phyloP scores from a whole-genome alignment of 1,139 yeast species.

The Saccharomyces hybrid region DNA sequence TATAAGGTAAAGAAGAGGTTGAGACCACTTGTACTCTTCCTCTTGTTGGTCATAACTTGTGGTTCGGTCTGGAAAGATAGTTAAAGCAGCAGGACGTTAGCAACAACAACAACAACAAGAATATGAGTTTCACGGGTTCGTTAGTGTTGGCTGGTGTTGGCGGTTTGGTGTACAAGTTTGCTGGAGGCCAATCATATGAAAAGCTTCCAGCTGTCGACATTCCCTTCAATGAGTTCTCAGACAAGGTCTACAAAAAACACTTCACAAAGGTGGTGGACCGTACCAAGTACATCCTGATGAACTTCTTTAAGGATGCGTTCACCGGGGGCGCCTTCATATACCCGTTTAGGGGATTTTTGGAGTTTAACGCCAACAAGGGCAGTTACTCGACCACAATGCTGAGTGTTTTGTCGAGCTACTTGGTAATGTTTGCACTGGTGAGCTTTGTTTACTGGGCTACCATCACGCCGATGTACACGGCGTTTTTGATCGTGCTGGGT shows the following conservation, averaged over 20 bases:
- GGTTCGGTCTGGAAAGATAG: neutral
- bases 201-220: constrained; percentile 14
- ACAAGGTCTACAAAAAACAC: constrained; percentile 13
- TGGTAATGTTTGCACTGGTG: constrained; percentile 15
- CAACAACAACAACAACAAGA: neutral
- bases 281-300: constrained; percentile 10
- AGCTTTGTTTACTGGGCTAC: constrained; percentile 25
- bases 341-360: constrained; percentile 22
- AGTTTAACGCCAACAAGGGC: constrained; percentile 12
- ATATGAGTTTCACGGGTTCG: constrained; percentile 29
- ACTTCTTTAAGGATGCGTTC: constrained; percentile 21
- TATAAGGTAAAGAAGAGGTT: neutral
- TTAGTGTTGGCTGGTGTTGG: constrained; percentile 26
- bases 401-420: constrained; percentile 15
- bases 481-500: constrained; percentile 25
- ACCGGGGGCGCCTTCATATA: constrained; percentile 20
- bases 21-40: neutral
- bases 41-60: neutral
- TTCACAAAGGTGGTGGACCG: constrained; percentile 8
- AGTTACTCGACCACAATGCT: constrained; percentile 14
- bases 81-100: no score
- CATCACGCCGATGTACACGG: constrained; percentile 27
- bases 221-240: constrained; percentile 9
- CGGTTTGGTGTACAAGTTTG: constrained; percentile 23
- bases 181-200: constrained; percentile 19